These are phyloP conservation scores for Pascua sp. DNA, from an alignment of 1,284 basidiomycete species.

Conservation along the genomic window DNA sequence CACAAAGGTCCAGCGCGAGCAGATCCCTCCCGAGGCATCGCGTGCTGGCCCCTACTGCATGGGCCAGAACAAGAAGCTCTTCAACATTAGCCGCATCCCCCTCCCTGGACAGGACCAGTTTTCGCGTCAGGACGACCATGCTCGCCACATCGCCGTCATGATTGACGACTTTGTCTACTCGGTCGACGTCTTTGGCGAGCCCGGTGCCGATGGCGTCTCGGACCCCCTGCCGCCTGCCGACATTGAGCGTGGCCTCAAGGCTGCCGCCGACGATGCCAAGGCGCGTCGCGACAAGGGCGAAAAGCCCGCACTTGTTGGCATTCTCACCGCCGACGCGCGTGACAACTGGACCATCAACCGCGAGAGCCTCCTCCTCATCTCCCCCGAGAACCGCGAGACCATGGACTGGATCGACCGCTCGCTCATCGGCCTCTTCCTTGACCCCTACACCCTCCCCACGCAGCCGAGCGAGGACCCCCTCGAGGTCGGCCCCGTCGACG, in stretches of 20 bases:
- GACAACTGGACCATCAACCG: slow-evolving; percentile 81
- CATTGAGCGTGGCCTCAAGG: slow-evolving; percentile 65
- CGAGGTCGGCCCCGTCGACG: slow-evolving; percentile 59
- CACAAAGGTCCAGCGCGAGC: slow-evolving; percentile 55
- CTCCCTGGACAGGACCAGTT: slow-evolving; percentile 62
- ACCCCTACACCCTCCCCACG: slow-evolving; percentile 52
- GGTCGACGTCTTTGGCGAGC: slow-evolving; percentile 60
- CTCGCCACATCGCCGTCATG: slow-evolving; percentile 67
- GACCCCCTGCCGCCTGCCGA: slow-evolving; percentile 51
- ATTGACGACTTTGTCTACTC: slow-evolving; percentile 79
- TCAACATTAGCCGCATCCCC: slow-evolving; percentile 73
- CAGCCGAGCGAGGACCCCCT: slow-evolving; percentile 51
- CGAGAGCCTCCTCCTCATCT: slow-evolving; percentile 64
- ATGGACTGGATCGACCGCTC: slow-evolving; percentile 66
- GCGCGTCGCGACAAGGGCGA: slow-evolving; percentile 58
- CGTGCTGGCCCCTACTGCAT: slow-evolving; percentile 58
- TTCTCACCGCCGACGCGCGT: slow-evolving; percentile 74
- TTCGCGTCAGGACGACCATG: slow-evolving; percentile 55
- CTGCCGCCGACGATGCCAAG: slow-evolving; percentile 67
- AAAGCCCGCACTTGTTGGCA: slow-evolving; percentile 61
- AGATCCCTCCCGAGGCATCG: slow-evolving; percentile 56
- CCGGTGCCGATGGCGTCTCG: slow-evolving; percentile 46
- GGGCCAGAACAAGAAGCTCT: slow-evolving; percentile 62
- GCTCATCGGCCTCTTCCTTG: slow-evolving; percentile 67
- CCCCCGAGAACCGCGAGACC: slow-evolving; percentile 60